These are phyloP conservation scores for Auriculariales sp. DNA, from an alignment of 768 basidiomycete species.

Conservation along the genomic window DNA sequence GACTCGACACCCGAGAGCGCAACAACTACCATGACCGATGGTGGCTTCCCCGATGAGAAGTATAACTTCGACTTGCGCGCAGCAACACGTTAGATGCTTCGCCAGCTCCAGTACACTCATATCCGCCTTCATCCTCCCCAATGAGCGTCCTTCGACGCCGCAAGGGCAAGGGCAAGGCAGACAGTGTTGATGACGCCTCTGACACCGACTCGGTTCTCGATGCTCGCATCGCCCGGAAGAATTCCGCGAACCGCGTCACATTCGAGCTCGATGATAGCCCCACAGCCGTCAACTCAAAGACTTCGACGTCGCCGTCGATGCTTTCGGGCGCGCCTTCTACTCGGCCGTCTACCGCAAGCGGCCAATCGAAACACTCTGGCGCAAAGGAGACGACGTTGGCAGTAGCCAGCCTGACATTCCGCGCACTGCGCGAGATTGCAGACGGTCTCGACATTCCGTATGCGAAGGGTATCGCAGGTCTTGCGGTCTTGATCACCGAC, in stretches of 20 bases:
- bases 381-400: not conserved
- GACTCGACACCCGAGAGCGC: not conserved
- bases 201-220: not conserved
- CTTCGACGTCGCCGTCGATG: not conserved
- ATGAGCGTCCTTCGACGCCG: not conserved
- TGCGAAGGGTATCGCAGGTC: not conserved
- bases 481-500: not conserved
- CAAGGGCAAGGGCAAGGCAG: not conserved
- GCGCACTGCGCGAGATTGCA: not conserved
- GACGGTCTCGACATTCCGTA: not conserved
- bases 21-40: not conserved
- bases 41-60: not conserved
- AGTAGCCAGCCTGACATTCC: not conserved
- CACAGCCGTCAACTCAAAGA: too few species aligned
- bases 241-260: not conserved
- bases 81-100: not conserved
- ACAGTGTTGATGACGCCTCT: too few species aligned
- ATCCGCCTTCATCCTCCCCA: not conserved
- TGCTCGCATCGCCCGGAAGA: too few species aligned
- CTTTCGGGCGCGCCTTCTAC: not conserved
- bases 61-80: not conserved
- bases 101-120: not conserved
- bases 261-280: not conserved
- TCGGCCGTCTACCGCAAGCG: not conserved
- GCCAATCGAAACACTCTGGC: not conserved